Base-by-base conservation (phyloP, 441 rosid species). In the Arabidopsis lyrata region DNA sequence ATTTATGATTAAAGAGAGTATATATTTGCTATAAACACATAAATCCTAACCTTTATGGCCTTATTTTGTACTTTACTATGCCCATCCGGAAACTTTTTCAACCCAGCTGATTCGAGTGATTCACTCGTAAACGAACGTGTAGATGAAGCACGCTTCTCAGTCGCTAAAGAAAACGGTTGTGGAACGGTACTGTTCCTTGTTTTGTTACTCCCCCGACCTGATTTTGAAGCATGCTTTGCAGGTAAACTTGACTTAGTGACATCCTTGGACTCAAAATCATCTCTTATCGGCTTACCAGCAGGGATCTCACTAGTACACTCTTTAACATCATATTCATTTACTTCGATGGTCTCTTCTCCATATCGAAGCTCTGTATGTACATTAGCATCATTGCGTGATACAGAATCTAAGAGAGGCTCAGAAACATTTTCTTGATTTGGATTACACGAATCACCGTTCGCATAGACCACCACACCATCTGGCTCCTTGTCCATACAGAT, bases 401-500 rank as follows among this genome's bases (percentile, higher is more conserved):
- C 90, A 38, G 78, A 65, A 71, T 74, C 82, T 55, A 81, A 80
- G 27, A 60, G 74, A 76, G 78, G 89, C 63, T 66, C 74, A 53
- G 81, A 74, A 82, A 79, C 61, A 71, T 42, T 59, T 80, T 84
- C 88, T 64, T 80, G 79, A 76, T 42, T 74, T 54, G 86, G 75
- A 74, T 81, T 82, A 66, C 78, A 79, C 32, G 84, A 73, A 71
- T 75, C 80, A 71, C 84, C 85, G 63, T 85, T 81, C 5, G 86
- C 81, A 72, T 81, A 84, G 44, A 86, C 83, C 54, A 83, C 73
- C 27, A 84, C 85, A 72, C 81, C 83, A 83, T 88, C 89, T 55
- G 88, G 88, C 78, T 86, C 96, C 76, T 92, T 90, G 83, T 95
- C 99, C 92, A 85, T 86, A 81, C 97, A 89, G 49, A 87, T 84